Base-by-base conservation (phyloP, 306 rosid species). In the Prunus mongolica region DNA sequence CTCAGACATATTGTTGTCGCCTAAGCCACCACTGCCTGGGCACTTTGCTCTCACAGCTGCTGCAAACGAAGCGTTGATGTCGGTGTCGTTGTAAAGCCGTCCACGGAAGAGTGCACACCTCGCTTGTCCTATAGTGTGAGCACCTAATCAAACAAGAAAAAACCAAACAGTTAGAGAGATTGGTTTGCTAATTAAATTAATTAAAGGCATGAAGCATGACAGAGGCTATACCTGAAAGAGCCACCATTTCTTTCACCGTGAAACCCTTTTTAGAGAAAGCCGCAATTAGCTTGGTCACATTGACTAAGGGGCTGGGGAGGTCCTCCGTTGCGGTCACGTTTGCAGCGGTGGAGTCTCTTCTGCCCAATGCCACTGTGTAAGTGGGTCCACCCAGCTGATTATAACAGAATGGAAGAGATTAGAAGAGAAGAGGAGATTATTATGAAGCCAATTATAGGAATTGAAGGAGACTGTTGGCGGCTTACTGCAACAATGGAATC, bases 301-400 rank as follows among this genome's bases (percentile, higher is more conserved):
- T 88, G 5, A 91, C 90, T 5, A 32, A 32, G 38, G 38, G 38
- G 7, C 38, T 32, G 38, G 38, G 38, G 38, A 32, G 38, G 38
- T 32, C 38, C 0, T 32, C 8, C 0, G 38, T 5, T 32, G 41
- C 32, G 69, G 78, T 79, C 45, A 78, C 65, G 80, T 90, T 91
- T 58, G 97, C 86, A 12, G 91, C 84, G 47, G 91, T 86, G 30
- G 97, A 83, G 79, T 91, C 97, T 81, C 95, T 85, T 91, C 93
- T 85, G 0, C 93, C 97, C 75, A 91, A 71, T 60, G 0, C 79
- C 19, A 89, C 91, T 1, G 45, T 54, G 88, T 92, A 91, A 68
- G 73, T 77, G 6, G 71, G 64, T 44, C 93, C 95, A n/a, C 93
- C 85, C 46, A 91, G 78, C 97, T 91, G 65, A 12, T 25, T 12